Conservation (phyloP, 768 basidiomycete species). For the Kwoniella sp. region DNA sequence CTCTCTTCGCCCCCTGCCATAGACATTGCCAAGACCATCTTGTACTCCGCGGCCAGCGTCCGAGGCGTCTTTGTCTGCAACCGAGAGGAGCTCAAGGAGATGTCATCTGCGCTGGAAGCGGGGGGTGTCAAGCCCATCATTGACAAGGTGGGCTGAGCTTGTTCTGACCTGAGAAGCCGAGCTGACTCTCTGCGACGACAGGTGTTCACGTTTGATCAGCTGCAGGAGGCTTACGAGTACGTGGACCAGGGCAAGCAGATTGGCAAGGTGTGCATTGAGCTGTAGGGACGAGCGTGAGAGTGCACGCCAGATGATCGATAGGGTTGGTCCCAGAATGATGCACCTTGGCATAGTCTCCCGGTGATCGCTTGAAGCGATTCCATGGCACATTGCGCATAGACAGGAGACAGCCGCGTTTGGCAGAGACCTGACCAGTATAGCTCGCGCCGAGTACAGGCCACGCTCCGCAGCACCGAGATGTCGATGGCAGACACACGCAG, state of each 20-base stretch:
- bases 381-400: no score
- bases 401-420: no score
- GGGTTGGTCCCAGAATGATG: no score
- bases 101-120: constrained; percentile 56
- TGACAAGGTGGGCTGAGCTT: constrained; percentile 53
- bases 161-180: background rate
- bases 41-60: constrained; percentile 52
- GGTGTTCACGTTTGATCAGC: constrained; percentile 58
- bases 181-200: background rate
- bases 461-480: no score
- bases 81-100: constrained; percentile 60
- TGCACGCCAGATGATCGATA: no score
- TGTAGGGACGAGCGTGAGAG: no score
- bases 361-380: no score
- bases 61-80: constrained; percentile 44
- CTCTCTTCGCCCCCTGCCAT: background rate
- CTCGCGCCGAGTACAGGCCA: no score
- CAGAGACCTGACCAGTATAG: no score
- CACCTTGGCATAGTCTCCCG: no score
- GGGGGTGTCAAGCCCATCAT: constrained; percentile 56
- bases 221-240: constrained; percentile 57
- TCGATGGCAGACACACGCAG: no score
- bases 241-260: constrained; percentile 59
- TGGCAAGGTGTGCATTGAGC: constrained; percentile 54
- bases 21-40: constrained; percentile 49